These are phyloP conservation scores for Aspergillus neoniger DNA, from an alignment of 2,329 filamentous ascomycete species.

Conservation along the genomic window DNA sequence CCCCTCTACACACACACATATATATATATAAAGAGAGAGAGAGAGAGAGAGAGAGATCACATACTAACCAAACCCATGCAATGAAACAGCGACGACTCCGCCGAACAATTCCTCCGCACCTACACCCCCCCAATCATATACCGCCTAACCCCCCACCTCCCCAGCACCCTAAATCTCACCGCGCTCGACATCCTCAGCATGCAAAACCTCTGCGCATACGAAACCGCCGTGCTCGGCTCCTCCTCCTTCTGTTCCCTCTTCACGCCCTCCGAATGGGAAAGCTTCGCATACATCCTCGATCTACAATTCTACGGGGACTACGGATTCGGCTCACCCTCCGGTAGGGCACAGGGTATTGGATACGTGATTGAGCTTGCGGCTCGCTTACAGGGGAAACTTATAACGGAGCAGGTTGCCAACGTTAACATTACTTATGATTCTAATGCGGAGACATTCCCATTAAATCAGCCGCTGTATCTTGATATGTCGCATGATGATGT, in stretches of 20 bases:
- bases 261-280: slow-evolving; percentile 57
- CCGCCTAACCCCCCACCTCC: slow-evolving; percentile 52
- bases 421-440: slow-evolving; percentile 54
- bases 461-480: slow-evolving; percentile 53
- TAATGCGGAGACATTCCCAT: slow-evolving; percentile 50
- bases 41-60: too few species aligned
- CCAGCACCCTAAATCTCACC: slow-evolving; percentile 52
- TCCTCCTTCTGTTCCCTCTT: slow-evolving; percentile 58
- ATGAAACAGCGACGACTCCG: too few species aligned
- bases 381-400: slow-evolving; percentile 50
- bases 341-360: slow-evolving; percentile 56
- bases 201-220: slow-evolving; percentile 58
- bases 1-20: too few species aligned
- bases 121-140: slow-evolving; percentile 49
- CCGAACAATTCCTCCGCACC: slow-evolving; percentile 46
- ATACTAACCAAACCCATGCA: too few species aligned
- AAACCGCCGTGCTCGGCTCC: slow-evolving; percentile 52
- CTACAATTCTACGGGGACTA: slow-evolving; percentile 53
- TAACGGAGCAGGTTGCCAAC: slow-evolving; percentile 51
- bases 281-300: slow-evolving; percentile 57
- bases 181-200: slow-evolving; percentile 54
- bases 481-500: slow-evolving; percentile 59
- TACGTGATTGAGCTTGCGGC: slow-evolving; percentile 56
- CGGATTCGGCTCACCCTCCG: slow-evolving; percentile 52
- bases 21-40: too few species aligned